Base-by-base conservation (phyloP, 352 stramenopile genomes). In the Phytopythium aichiense region DNA sequence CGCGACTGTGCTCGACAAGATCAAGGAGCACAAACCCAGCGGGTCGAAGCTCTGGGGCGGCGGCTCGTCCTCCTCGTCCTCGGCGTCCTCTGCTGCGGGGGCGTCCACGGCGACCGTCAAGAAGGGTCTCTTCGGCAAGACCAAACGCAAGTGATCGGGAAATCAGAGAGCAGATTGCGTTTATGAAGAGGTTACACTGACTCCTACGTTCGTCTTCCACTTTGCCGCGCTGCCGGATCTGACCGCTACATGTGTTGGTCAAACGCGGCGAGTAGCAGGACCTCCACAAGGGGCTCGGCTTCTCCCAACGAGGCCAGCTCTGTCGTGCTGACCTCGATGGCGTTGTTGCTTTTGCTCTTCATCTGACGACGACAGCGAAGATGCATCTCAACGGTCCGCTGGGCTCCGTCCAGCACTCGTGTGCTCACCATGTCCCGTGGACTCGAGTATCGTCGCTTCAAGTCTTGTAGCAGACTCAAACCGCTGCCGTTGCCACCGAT, bases 1-100 rank as follows among this genome's bases (percentile, higher is more conserved):
- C n/a, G 70, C 77, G 0, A 73, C 69, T 2, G 76, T 93, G 31
- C 69, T 82, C 7, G 79, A 79, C n/a, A 93, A 93, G 60, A 74
- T 89, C 67, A 91, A 91, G 52, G 81, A 88, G 51, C 50, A 63
- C 15, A 91, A 91, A 45, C 28, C 55, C 6, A 74, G 53, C 1
- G 69, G 68, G 4, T 87, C 76, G 9, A 79, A 76, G 49, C 73
- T 75, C 0, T 88, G 77, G 81, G 78, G 76, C 15, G 55, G 66
- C 2, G 76, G 76, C n/a, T 82, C 76, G 28, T 74, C 64, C 6
- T 66, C 67, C 11, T 65, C 50, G 12, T 48, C 72, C 7, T 22
- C 54, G 9, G 12, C 40, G 58, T 57, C 46, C 52, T 46, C 9
- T n/a, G 35, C 33, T 16, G 53, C 35, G 6, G 53, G 9, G 0